A percentile compares a stretch with the other conserved stretches of the same genome.
Evolutionary conservation across 2,329 filamentous ascomycete genomes (phyloP).

Genomic region (Alternaria sp.): DNA sequence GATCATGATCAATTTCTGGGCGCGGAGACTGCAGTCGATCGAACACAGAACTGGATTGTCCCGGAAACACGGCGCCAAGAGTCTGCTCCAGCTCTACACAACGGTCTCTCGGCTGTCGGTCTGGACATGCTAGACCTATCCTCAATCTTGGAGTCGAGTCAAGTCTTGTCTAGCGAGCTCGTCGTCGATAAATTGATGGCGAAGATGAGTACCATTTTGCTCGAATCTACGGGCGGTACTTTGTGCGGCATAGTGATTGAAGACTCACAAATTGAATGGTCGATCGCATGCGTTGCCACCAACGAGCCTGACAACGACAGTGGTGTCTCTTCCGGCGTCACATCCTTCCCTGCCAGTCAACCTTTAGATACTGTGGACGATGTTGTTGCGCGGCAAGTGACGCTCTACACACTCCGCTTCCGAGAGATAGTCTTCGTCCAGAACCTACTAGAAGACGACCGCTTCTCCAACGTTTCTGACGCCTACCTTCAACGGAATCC

Average conservation of each 20-base stretch:
- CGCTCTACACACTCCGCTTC: slow-evolving; percentile 78
- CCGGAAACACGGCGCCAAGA: slow-evolving; percentile 50
- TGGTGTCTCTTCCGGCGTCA: slow-evolving; percentile 57
- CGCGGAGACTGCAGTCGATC: slow-evolving; percentile 50
- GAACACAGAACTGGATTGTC: slow-evolving; percentile 57
- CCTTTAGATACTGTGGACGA: slow-evolving; percentile 68
- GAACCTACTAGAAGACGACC: slow-evolving; percentile 75
- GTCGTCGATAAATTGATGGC: slow-evolving; percentile 76
- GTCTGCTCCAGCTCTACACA: slow-evolving; percentile 61
- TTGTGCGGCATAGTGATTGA: slow-evolving; percentile 76
- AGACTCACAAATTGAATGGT: slow-evolving; percentile 70
- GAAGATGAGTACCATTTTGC: slow-evolving; percentile 81
- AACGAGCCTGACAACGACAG: slow-evolving; percentile 58
- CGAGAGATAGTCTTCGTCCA: slow-evolving; percentile 76
- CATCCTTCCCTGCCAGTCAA: slow-evolving; percentile 69
- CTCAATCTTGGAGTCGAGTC: slow-evolving; percentile 78
- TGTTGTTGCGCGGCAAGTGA: slow-evolving; percentile 76
- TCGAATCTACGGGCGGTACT: slow-evolving; percentile 78
- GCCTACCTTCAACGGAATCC: slow-evolving; percentile 73
- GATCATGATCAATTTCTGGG: slow-evolving; percentile 48
- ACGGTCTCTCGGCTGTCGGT: slow-evolving; percentile 67
- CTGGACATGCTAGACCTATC: slow-evolving; percentile 84
- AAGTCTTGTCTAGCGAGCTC: slow-evolving; percentile 79
- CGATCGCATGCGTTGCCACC: slow-evolving; percentile 74
- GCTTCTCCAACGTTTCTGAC: slow-evolving; percentile 76